Conservation (phyloP, 2,329 filamentous ascomycete species). For the Arthrobotrys megalospora region DNA sequence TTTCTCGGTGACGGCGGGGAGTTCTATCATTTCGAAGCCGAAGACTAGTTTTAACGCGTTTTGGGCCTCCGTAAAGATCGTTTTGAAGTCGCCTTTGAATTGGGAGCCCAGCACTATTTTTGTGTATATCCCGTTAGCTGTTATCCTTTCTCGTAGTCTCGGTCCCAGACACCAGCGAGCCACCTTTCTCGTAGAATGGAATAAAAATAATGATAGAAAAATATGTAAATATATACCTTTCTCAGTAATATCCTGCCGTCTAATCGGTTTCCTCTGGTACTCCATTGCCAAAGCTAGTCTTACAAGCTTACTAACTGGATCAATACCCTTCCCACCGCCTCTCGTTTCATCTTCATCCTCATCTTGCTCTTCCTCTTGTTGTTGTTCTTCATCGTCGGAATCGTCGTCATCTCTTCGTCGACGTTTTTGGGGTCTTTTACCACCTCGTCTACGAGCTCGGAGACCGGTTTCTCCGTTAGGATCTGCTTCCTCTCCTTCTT, state of each 20-base stretch:
- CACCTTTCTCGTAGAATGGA: no score
- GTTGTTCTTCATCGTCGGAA: slow-evolving; percentile 18
- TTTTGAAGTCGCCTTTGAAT: slow-evolving; percentile 77
- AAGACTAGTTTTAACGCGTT: slow-evolving; percentile 79
- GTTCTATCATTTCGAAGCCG: slow-evolving; percentile 92
- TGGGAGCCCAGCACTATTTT: slow-evolving; percentile 78
- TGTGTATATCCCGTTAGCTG: slow-evolving; percentile 5
- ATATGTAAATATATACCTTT: slow-evolving; percentile 70
- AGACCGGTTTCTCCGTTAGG: background rate
- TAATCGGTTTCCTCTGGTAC: slow-evolving; percentile 75
- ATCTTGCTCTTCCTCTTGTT: slow-evolving; percentile 63
- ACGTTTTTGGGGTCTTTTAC: background rate
- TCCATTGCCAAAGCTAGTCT: slow-evolving; percentile 78
- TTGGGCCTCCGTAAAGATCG: slow-evolving; percentile 84
- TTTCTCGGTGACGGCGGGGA: slow-evolving; percentile 78
- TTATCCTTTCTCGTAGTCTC: background rate
- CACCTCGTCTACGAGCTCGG: slow-evolving; percentile 21
- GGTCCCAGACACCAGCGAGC: no score
- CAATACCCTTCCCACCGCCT: slow-evolving; percentile 63
- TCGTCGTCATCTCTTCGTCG: slow-evolving; percentile 36
- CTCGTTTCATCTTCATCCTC: slow-evolving; percentile 63
- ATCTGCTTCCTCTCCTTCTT: background rate
- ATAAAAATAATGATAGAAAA: slow-evolving; percentile 61
- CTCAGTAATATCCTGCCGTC: slow-evolving; percentile 75
- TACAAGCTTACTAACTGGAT: slow-evolving; percentile 76